A percentile compares a stretch with the other conserved stretches of the same genome.
These are phyloP conservation scores for Cephaloascus albidus DNA, from an alignment of 805 yeast genomes.

Conservation along the genomic window DNA sequence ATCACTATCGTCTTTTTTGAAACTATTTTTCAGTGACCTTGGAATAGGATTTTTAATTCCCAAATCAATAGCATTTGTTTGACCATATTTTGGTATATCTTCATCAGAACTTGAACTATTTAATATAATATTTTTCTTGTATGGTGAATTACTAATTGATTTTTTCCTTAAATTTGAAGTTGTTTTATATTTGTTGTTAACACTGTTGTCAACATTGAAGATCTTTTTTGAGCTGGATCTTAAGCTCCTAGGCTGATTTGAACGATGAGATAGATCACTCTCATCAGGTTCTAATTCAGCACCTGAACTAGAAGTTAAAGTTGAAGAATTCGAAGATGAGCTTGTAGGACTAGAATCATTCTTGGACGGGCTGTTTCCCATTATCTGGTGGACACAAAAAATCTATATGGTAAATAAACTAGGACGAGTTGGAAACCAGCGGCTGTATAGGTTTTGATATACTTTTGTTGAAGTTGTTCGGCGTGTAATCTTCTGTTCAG, in stretches of 20 bases:
- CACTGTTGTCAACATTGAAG: slow-evolving; percentile 4
- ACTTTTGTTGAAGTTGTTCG: too few species aligned
- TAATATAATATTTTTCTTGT: neutral
- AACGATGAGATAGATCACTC: slow-evolving; percentile 27
- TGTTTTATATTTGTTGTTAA: slow-evolving; percentile 4
- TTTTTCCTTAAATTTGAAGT: slow-evolving; percentile 2
- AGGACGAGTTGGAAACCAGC: too few species aligned
- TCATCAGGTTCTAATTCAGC: slow-evolving; percentile 29
- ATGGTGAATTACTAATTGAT: slow-evolving; percentile 1
- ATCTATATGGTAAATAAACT: too few species aligned
- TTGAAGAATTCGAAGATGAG: slow-evolving; percentile 14
- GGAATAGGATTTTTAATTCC: neutral
- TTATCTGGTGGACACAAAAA: slow-evolving; percentile 12
- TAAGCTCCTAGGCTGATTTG: slow-evolving; percentile 7
- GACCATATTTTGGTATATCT: neutral
- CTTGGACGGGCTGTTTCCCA: slow-evolving; percentile 63
- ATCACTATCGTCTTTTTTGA: slow-evolving; percentile 3
- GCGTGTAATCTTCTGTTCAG: too few species aligned
- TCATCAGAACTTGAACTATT: neutral
- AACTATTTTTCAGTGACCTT: too few species aligned
- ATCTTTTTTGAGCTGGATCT: slow-evolving; percentile 2
- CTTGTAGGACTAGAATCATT: slow-evolving; percentile 13
- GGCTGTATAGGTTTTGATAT: too few species aligned
- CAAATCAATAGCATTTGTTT: neutral
- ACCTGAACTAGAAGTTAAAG: neutral